Evolutionary conservation across 495 filamentous ascomycete species (phyloP), one percentile per base, ranked within the genome.

Genomic region (Penicillium lividum): DNA sequence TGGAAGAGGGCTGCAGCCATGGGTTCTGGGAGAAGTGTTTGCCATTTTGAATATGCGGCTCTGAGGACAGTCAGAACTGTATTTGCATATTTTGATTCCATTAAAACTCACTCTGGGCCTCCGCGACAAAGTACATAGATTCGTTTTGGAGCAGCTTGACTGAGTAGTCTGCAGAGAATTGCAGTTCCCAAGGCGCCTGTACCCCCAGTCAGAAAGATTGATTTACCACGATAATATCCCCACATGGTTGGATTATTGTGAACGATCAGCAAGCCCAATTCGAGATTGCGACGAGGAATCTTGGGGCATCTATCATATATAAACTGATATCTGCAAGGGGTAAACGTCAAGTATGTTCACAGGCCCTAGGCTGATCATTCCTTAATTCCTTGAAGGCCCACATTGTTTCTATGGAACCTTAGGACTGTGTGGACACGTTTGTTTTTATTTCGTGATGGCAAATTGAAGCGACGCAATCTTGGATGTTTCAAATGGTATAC

Each of bases 191-290:
- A 40, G 1, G 34, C 18, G 4, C 50, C 50, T 25, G 50, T 52
- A 13, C 50, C 50, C 18, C 50, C 50, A 25, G 50, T 52, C 5
- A 52, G 16, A 40, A 52, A 52, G 3, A 52, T 40, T 0, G 50
- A 36, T 52, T 52, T 52, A 22, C 34, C 50, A 3, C 34, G 31
- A 28, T 52, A 52, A 7, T 52, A 52, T 13, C 33, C 50, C 50
- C 50, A 52, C 50, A 52, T 52, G 6, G 25, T 52, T 30, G 33
- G 13, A 31, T 27, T 27, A 27, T 46, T 22, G 9, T 49, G 3
- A 10, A 49, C 10, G 43, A 30, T 7, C 46, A 18, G 7, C 28
- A 11, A 49, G 0, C 15, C 4, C 5, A 29, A 8, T 27, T 49
- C 46, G 16, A 49, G 18, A 13, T 7, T 27, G 16, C 27, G 46